A percentile compares a stretch with the other conserved stretches of the same genome.
Conservation (phyloP, 2,329 filamentous ascomycete species). For the Graphium sp. region DNA sequence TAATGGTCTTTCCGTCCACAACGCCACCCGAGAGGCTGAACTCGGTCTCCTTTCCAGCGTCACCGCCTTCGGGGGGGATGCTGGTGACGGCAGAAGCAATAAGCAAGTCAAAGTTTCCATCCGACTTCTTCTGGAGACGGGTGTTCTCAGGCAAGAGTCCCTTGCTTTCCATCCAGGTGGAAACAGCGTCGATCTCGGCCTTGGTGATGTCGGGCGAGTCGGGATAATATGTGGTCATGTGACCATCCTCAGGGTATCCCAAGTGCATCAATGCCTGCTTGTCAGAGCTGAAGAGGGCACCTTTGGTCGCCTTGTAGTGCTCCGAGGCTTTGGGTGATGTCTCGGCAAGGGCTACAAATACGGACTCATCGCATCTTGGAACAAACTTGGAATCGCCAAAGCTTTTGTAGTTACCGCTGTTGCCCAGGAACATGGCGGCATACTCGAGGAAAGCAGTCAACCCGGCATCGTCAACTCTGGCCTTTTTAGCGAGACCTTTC, state of each 20-base stretch:
- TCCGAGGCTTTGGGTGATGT: conserved; percentile 41
- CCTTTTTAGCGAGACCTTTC: conserved; percentile 47
- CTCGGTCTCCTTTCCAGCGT: conserved; percentile 48
- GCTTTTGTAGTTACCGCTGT: conserved; percentile 73
- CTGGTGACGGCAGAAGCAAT: conserved; percentile 52
- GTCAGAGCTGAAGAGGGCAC: conserved; percentile 54
- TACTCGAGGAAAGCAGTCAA: conserved; percentile 60
- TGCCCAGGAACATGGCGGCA: conserved; percentile 62
- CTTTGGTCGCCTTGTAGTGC: conserved; percentile 50
- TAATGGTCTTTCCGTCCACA: conserved; percentile 50
- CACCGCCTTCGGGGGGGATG: conserved; percentile 45
- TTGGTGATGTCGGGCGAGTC: conserved; percentile 59
- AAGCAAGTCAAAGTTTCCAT: conserved; percentile 52
- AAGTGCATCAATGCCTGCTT: conserved; percentile 54
- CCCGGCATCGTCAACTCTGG: conserved; percentile 45
- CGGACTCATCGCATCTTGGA: conserved; percentile 48
- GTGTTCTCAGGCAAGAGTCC: conserved; percentile 63
- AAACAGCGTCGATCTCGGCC: conserved; percentile 55
- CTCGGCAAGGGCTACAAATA: conserved; percentile 46
- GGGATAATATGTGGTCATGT: conserved; percentile 72
- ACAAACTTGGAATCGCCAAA: conserved; percentile 78
- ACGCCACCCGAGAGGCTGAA: conserved; percentile 42
- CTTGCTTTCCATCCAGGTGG: conserved; percentile 57
- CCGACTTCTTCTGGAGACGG: conserved; percentile 47
- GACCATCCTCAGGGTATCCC: conserved; percentile 57